Conservation (phyloP, 805 yeast genomes). For the Saccharomycopsis synnaedendra region DNA sequence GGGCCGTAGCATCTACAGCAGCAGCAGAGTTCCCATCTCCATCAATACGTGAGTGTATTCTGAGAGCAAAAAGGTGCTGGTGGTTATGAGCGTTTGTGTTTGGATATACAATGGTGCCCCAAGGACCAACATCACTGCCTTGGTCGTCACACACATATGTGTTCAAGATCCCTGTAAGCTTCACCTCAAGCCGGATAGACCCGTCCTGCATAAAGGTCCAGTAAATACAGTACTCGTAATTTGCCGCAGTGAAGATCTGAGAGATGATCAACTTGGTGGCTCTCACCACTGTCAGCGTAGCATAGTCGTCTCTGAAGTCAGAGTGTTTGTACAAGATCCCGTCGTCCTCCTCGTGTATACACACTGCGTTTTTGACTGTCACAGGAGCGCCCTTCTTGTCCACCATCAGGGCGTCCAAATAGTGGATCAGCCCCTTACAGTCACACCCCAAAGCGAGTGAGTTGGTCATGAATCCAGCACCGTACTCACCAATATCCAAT, state of each 20-base stretch:
- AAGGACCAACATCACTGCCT: constrained; percentile 52
- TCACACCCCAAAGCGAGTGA: constrained; percentile 73
- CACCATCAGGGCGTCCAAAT: constrained; percentile 68
- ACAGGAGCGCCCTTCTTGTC: constrained; percentile 58
- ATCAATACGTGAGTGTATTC: constrained; percentile 73
- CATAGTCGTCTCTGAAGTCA: constrained; percentile 71
- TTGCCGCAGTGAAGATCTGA: constrained; percentile 79
- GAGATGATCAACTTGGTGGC: constrained; percentile 64
- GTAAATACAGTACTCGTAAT: constrained; percentile 77
- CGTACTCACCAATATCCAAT: constrained; percentile 78
- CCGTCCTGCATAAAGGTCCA: constrained; percentile 82
- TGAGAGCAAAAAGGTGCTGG: constrained; percentile 70
- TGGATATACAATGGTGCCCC: constrained; percentile 77
- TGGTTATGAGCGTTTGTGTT: constrained; percentile 77
- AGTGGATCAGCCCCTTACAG: constrained; percentile 79
- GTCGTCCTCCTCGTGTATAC: constrained; percentile 82
- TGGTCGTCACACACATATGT: constrained; percentile 54
- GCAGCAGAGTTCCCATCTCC: constrained; percentile 73
- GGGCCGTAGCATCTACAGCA: constrained; percentile 48
- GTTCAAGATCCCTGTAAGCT: constrained; percentile 75
- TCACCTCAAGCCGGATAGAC: constrained; percentile 65
- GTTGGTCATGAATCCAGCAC: constrained; percentile 80
- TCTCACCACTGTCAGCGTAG: constrained; percentile 64
- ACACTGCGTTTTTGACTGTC: constrained; percentile 65
- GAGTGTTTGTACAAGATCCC: constrained; percentile 74